Evolutionary conservation across 257 asterid species (phyloP), one percentile per base, ranked within the genome.

Genomic region (Scutellaria minor): DNA sequence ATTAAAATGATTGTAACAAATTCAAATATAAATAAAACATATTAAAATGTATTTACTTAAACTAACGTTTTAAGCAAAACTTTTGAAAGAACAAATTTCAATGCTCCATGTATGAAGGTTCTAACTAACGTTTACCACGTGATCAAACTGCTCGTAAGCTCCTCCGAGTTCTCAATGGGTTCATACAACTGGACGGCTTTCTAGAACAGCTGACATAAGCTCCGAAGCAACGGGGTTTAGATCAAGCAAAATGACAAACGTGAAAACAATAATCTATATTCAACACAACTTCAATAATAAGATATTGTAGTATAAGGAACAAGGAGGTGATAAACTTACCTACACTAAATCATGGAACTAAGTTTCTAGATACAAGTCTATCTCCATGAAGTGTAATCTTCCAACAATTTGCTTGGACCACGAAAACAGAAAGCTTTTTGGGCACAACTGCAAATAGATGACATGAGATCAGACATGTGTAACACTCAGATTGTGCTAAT

Each of bases 371-470:
- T 20, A 77, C 72, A 42, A 93, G 86, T 71, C 71, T 85, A 78
- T 89, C 97, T 66, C 97, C 96, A 55, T 75, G 73, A 39, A 93
- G 76, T 22, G 95, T 89, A 68, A 94, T 66, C 88, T 94, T 94
- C 98, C 97, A 91, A 82, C 90, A 62, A 72, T 85, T 95, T 59
- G 83, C 97, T 83, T 88, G 95, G 55, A 94, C 88, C 87, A 85
- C 74, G 70, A 94, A 94, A 51, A 89, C 92, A 8, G 97, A 89
- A 37, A 42, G 77, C 79, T 79, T 89, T 68, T 91, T 91, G 14
- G 96, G 96, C 72, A 91, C 96, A 80, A 86, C 97, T 89, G 89
- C 80, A 72, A 78, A 57, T 52, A 71, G 58, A 46, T n/a, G 41
- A 65, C 53, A 65, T 41, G 56, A 44, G 59, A 57, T 71, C 37